These are phyloP conservation scores for Inonotus hispidus DNA, from an alignment of 1,284 basidiomycete genomes.

Conservation along the genomic window DNA sequence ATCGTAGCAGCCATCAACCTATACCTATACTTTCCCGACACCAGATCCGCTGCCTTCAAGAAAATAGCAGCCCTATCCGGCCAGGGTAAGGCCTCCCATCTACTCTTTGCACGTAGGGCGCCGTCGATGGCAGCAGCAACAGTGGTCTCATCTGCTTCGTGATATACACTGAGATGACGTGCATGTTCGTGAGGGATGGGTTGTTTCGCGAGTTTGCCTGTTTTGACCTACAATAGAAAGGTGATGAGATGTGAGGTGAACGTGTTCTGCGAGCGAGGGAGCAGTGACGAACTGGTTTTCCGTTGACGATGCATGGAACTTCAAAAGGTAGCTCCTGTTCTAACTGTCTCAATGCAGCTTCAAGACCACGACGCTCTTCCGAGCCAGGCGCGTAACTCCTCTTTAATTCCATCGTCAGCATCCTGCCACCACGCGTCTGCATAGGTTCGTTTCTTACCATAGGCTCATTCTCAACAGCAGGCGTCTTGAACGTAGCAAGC, in stretches of 20 bases:
- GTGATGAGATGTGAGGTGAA: background rate
- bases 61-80: conserved; percentile 96
- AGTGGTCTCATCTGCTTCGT: conserved; percentile 79
- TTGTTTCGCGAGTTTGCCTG: conserved; percentile 78
- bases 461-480: conserved; percentile 84
- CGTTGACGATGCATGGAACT: conserved; percentile 90
- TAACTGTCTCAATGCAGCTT: conserved; percentile 78
- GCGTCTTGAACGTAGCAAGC: conserved; percentile 80
- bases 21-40: conserved; percentile 92
- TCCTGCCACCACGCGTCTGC: background rate
- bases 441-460: conserved; percentile 54
- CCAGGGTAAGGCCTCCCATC: conserved; percentile 96
- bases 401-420: conserved; percentile 28
- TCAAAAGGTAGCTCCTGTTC: conserved; percentile 81
- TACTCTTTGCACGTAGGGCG: conserved; percentile 79
- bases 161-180: conserved; percentile 78
- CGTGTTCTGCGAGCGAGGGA: background rate
- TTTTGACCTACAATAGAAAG: conserved; percentile 60
- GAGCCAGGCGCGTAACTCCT: conserved; percentile 77
- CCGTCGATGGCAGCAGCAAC: conserved; percentile 83
- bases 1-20: conserved; percentile 96
- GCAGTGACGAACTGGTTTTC: conserved; percentile 67
- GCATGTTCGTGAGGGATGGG: conserved; percentile 82
- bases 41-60: conserved; percentile 93
- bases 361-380: conserved; percentile 70